Conservation (phyloP, 2,329 filamentous ascomycete species). For the Claviceps sp. region DNA sequence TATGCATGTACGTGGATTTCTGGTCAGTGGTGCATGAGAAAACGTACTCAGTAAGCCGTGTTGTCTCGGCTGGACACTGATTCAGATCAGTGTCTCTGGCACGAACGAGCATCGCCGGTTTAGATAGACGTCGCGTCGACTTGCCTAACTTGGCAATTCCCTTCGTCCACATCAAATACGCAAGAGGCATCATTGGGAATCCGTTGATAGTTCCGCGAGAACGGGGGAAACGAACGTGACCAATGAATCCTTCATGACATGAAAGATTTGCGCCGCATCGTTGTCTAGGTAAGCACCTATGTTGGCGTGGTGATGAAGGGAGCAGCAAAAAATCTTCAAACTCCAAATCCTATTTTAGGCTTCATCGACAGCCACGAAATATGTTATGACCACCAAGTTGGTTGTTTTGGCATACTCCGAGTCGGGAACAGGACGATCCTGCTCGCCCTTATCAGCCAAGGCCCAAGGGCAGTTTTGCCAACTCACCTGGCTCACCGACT, state of each 20-base stretch:
- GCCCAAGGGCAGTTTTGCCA: background rate
- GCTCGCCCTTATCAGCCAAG: background rate
- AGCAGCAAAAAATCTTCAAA: background rate
- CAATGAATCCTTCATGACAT: background rate
- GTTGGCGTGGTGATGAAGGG: background rate
- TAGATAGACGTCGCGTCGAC: background rate
- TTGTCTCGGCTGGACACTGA: background rate
- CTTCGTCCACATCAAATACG: too few species aligned
- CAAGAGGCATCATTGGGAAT: too few species aligned
- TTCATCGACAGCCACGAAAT: background rate
- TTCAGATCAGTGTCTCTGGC: background rate
- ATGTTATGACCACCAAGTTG: background rate
- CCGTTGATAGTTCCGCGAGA: background rate
- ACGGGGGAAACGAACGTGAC: background rate
- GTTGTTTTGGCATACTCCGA: background rate
- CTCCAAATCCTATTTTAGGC: too few species aligned
- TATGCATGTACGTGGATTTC: too few species aligned
- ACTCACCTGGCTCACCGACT: background rate
- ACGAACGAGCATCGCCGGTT: background rate
- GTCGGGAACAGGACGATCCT: background rate
- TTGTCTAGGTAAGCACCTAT: background rate
- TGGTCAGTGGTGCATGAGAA: too few species aligned
- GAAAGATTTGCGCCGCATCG: background rate
- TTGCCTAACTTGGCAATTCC: background rate
- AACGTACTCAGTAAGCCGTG: too few species aligned